These are phyloP conservation scores for Ormosia emarginata DNA, from an alignment of 306 rosid species.

Conservation along the genomic window DNA sequence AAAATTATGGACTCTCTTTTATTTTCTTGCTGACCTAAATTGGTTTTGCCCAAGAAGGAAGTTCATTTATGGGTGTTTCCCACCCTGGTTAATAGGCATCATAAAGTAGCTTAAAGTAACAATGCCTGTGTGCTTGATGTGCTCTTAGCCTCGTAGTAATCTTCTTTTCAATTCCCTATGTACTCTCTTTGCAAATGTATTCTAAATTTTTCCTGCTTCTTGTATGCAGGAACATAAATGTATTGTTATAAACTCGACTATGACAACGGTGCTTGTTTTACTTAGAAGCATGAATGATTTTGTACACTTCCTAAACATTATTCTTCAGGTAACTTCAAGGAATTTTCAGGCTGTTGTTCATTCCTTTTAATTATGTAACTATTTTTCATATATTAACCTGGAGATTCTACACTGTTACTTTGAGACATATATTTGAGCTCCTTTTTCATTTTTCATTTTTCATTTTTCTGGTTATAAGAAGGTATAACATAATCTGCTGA, in stretches of 20 bases:
- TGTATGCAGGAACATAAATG: constrained; percentile 51
- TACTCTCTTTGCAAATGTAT: background rate
- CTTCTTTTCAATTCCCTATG: background rate
- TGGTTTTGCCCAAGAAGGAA: background rate
- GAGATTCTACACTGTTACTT: background rate
- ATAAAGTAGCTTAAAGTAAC: background rate
- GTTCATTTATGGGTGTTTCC: background rate
- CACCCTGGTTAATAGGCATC: background rate
- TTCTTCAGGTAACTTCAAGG: constrained; percentile 64
- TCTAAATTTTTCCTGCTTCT: background rate
- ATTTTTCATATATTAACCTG: background rate
- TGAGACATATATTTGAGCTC: background rate
- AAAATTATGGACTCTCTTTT: background rate
- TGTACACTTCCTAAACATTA: constrained; percentile 55
- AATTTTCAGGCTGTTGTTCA: background rate
- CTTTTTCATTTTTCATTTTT: background rate
- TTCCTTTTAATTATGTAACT: background rate
- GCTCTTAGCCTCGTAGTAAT: background rate
- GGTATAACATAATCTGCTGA: background rate
- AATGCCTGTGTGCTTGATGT: background rate
- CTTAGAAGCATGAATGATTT: constrained; percentile 73
- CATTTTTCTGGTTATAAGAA: background rate
- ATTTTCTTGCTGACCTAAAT: background rate
- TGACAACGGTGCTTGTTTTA: constrained; percentile 53
- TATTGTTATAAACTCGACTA: constrained; percentile 38